Base-by-base conservation (phyloP, 73 alveolate species). In the Urostyla sp. region DNA sequence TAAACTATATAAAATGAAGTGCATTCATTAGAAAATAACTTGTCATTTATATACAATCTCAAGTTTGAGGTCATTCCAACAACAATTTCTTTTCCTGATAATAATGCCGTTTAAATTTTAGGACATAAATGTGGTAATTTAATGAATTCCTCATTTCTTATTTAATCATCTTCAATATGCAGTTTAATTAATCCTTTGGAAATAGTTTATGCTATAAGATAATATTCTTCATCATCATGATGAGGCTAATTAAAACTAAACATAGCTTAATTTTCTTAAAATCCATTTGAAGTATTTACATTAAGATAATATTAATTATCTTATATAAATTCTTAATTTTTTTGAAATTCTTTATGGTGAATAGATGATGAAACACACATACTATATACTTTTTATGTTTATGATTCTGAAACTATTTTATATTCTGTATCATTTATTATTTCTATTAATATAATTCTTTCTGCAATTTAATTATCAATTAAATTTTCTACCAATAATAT, bases 1-100 rank as follows among this genome's bases (percentile, higher is more conserved):
- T 90, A 79, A 80, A 82, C 80, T 35, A 93, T 56, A 26, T 77
- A 52, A 76, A 90, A 81, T 26, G 99, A 94, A 49, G 98, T 96
- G 75, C 98, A 93, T 24, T 91, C 97, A 21, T 80, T 87, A 0
- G 97, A 76, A 75, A 92, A 84, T 48, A 93, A 54, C 40, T 77
- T 84, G 3, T 94, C 95, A 69, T 93, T 93, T 27, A 95, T 75
- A 66, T 87, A 90, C 51, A 96, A 92, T 45, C 87, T 82, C 60
- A 75, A 72, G 83, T 89, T 89, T 58, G 72, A 88, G 13, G 97
- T 88, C 58, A 92, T 85, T 52, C 93, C 92, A 37, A 95, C 44
- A 0, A 95, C 60, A 1, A 84, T 75, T 84, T 88, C 94, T 32
- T 48, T 77, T 16, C 87, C 89, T 32, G 83, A 80, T 0, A 87